A percentile compares a stretch with the other conserved stretches of the same genome.
Evolutionary conservation across 768 basidiomycete genomes (phyloP).

Genomic region (Suillus subluteus): DNA sequence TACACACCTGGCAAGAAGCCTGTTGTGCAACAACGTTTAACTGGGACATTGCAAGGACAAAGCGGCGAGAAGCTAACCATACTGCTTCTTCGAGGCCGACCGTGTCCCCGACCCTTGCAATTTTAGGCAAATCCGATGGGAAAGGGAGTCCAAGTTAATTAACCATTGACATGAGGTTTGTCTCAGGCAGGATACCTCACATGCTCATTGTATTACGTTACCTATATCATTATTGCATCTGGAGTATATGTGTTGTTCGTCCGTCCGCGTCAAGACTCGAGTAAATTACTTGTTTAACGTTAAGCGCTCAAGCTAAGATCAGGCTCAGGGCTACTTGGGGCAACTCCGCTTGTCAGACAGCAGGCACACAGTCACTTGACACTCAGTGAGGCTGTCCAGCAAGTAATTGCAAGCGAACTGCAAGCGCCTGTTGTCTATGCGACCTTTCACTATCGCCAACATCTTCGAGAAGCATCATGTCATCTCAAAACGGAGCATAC

Average conservation of each 20-base stretch:
- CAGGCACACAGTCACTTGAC: conserved; percentile 19
- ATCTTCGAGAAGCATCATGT: conserved; percentile 23
- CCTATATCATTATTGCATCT: not conserved
- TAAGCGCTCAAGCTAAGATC: not conserved
- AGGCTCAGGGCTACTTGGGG: not conserved
- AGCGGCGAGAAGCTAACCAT: not conserved
- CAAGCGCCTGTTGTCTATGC: conserved; percentile 25
- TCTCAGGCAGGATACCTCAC: not conserved
- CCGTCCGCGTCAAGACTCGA: not conserved
- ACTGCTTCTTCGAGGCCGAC: not conserved
- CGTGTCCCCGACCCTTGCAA: not conserved
- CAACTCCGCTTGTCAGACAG: conserved; percentile 4
- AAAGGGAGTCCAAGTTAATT: not conserved
- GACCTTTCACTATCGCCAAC: conserved; percentile 8
- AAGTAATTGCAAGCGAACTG: conserved; percentile 7
- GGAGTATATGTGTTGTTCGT: not conserved
- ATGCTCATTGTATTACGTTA: not conserved
- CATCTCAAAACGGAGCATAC: conserved; percentile 29
- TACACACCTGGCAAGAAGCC: not conserved
- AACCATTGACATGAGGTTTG: not conserved
- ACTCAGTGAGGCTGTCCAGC: conserved; percentile 28
- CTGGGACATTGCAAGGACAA: not conserved
- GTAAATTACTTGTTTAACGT: not conserved
- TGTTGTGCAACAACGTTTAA: not conserved
- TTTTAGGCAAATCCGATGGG: not conserved